Percentiles rank a stretch among this genome's conserved stretches.
phyloP scores from a whole-genome alignment of 495 filamentous ascomycete genomes.

The Talaromyces borbonicus region DNA sequence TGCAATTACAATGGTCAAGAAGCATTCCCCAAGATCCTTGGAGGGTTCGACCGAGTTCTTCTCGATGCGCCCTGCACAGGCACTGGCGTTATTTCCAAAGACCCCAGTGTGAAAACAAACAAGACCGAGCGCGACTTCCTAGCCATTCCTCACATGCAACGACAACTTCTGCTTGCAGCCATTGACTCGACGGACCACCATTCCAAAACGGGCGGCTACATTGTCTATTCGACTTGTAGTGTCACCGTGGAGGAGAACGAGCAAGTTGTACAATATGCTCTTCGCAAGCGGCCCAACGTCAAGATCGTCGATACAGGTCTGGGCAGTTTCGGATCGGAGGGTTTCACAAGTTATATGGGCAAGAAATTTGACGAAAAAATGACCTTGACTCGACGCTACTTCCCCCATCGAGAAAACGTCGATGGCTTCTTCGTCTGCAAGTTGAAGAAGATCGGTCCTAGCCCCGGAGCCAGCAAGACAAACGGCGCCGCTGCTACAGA shows the following conservation, averaged over 20 bases:
- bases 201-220: constrained; percentile 79
- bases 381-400: constrained; percentile 79
- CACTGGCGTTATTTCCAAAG: constrained; percentile 90
- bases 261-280: constrained; percentile 83
- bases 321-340: constrained; percentile 77
- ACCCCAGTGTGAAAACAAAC: constrained; percentile 91
- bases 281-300: constrained; percentile 85
- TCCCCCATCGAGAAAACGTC: constrained; percentile 92
- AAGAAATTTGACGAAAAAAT: constrained; percentile 83
- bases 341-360: constrained; percentile 77
- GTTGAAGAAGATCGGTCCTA: constrained; percentile 83
- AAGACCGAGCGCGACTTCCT: constrained; percentile 93
- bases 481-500: constrained; percentile 16
- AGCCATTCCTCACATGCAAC: constrained; percentile 82
- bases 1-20: constrained; percentile 89
- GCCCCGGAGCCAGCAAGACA: constrained; percentile 45
- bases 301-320: constrained; percentile 87
- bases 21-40: constrained; percentile 81
- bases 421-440: constrained; percentile 98
- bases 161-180: constrained; percentile 82
- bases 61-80: constrained; percentile 77
- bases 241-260: constrained; percentile 94
- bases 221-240: constrained; percentile 90
- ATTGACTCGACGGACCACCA: constrained; percentile 89
- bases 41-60: constrained; percentile 80